Evolutionary conservation across 495 filamentous ascomycete species (phyloP).

Genomic region (Polyplosphaeria fusca): DNA sequence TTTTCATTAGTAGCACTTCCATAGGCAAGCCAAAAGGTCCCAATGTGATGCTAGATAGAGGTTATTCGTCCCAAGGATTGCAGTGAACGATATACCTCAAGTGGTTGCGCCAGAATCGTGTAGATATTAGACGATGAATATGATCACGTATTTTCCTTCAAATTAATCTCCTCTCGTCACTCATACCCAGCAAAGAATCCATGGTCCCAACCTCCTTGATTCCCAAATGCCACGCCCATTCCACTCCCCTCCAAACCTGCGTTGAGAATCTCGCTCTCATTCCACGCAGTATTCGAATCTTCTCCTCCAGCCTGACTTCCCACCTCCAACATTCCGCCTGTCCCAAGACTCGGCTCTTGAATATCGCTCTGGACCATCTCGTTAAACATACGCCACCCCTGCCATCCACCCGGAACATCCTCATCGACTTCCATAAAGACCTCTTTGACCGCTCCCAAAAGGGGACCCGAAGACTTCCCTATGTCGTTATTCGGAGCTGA

Average conservation of each 20-base stretch:
- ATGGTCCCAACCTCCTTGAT: slow-evolving; percentile 17
- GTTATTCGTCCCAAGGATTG: too few relatives aligned
- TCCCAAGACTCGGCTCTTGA: slow-evolving; percentile 12
- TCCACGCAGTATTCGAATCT: slow-evolving; percentile 5
- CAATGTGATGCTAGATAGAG: too few relatives aligned
- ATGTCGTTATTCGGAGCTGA: neutral
- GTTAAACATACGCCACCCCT: slow-evolving; percentile 24
- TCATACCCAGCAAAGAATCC: slow-evolving; percentile 23
- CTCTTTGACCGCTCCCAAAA: slow-evolving; percentile 21
- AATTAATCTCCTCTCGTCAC: neutral
- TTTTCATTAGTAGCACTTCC: too few relatives aligned
- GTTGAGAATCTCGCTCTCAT: slow-evolving; percentile 1
- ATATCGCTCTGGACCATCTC: slow-evolving; percentile 20
- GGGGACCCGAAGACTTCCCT: slow-evolving; percentile 1
- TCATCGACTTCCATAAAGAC: slow-evolving; percentile 27
- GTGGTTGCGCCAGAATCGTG: too few relatives aligned
- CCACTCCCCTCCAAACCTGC: neutral
- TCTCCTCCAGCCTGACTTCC: neutral
- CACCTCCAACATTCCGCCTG: slow-evolving; percentile 11
- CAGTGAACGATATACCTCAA: too few relatives aligned
- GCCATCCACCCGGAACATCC: slow-evolving; percentile 18
- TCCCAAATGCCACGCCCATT: slow-evolving; percentile 9
- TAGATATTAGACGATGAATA: too few relatives aligned
- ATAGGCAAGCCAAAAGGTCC: too few relatives aligned
- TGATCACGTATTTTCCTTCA: too few relatives aligned